phyloP scores from a whole-genome alignment of 2,329 filamentous ascomycete species.

The Coleophoma cylindrospora region DNA sequence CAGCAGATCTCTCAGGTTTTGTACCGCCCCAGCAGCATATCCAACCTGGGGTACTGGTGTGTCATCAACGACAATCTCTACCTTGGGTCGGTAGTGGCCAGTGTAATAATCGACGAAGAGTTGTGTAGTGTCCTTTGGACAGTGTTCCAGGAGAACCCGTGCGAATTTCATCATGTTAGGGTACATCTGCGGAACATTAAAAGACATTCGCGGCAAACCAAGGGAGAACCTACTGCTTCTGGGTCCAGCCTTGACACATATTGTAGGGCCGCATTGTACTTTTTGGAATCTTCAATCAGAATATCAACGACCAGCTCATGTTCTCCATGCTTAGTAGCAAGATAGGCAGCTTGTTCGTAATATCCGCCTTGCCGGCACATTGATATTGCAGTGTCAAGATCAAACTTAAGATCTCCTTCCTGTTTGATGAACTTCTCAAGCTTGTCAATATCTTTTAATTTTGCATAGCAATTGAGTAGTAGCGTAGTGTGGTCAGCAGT shows the following conservation, averaged over 20 bases:
- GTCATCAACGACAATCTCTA: conserved; percentile 41
- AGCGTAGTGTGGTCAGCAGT: conserved; percentile 94
- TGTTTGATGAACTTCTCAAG: conserved; percentile 96
- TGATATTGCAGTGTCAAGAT: conserved; percentile 91
- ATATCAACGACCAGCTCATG: conserved; percentile 94
- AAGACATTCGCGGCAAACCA: too few species aligned
- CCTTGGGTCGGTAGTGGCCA: conserved; percentile 70
- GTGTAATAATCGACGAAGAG: conserved; percentile 96
- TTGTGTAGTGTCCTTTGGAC: conserved; percentile 74
- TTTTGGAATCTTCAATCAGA: conserved; percentile 89
- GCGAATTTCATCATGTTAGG: conserved; percentile 93
- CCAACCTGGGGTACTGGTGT: conserved; percentile 15
- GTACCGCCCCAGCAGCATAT: conserved; percentile 54
- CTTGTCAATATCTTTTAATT: conserved; percentile 94
- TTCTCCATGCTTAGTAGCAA: conserved; percentile 91
- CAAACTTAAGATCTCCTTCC: conserved; percentile 90
- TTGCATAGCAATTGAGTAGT: conserved; percentile 94
- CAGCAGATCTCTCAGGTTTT: conserved; percentile 78
- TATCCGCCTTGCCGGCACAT: conserved; percentile 98
- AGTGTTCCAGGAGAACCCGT: conserved; percentile 82
- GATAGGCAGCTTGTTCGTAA: conserved; percentile 91
- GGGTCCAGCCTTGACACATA: conserved; percentile 89
- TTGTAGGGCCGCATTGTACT: conserved; percentile 80
- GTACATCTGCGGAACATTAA: conserved; percentile 56
- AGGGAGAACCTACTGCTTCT: conserved; percentile 51